Evolutionary conservation across 176 grass and related monocot species (phyloP).

Genomic region (Lolium perenne): DNA sequence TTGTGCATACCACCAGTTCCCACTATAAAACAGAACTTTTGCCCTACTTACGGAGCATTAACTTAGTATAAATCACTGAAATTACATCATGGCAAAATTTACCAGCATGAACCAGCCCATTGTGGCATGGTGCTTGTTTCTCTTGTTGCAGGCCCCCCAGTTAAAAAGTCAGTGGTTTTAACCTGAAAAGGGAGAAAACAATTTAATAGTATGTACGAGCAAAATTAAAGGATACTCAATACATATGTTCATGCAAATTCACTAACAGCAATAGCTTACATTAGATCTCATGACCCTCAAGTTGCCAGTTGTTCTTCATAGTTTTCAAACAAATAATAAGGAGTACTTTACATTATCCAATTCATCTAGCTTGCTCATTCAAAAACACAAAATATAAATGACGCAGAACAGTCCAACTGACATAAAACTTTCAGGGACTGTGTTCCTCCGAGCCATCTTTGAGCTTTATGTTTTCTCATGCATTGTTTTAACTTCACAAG

Average conservation of each 20-base stretch:
- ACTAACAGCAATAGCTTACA: constrained; percentile 8
- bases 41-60: not conserved
- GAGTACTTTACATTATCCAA: not conserved
- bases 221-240: constrained; percentile 22
- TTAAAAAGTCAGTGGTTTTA: constrained; percentile 62
- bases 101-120: constrained; percentile 99
- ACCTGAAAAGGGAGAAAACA: constrained; percentile 61
- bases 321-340: constrained; percentile 2
- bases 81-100: constrained; percentile 45
- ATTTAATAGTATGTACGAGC: not conserved
- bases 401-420: not conserved
- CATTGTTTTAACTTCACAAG: not conserved
- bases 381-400: constrained; percentile 9
- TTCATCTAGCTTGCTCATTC: constrained; percentile 8
- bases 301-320: not conserved
- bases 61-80: constrained; percentile 7
- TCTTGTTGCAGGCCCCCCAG: constrained; percentile 75
- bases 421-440: not conserved
- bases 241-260: constrained; percentile 19
- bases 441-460: not conserved
- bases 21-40: not conserved
- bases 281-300: constrained; percentile 37
- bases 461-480: constrained; percentile 3
- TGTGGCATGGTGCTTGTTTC: constrained; percentile 99
- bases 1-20: not conserved